Evolutionary conservation across 2,329 filamentous ascomycete species (phyloP), one percentile per base, ranked within the genome.

Genomic region (Fusarium sororula): DNA sequence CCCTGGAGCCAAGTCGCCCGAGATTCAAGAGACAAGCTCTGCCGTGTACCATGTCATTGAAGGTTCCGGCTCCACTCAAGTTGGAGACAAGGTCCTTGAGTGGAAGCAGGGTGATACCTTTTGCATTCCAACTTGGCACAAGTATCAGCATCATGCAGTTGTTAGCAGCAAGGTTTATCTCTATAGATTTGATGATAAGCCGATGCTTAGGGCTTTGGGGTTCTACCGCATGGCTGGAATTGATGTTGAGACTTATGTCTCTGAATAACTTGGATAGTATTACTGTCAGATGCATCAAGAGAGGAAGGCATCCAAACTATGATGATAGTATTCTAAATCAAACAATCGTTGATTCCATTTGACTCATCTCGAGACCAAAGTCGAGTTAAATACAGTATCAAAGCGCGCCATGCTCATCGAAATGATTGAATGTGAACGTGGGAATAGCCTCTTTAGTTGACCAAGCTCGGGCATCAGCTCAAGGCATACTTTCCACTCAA

Each of bases 71-170:
- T 70, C 81, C 28, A 82, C 82, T 4, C 72, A 72, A 1, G 83
- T 89, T 5, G 84, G 80, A 1, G 70, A 82, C 54, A 78, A 62
- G 7, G 74, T 84, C 32, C 30, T 57, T 1, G 7, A 45, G 2
- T 89, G 88, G 87, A 84, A 85, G 65, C 76, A 81, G 45, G 85
- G 86, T 6, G 88, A 90, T 75, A 90, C 86, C 0, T 90, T 90
- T 66, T 87, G 85, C 68, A 80, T 90, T 18, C 88, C 88, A 0
- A 77, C 87, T 0, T 90, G 88, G 88, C 79, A 87, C 56, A 75
- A 67, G 18, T 88, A 87, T 66, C 82, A 87, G 74, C 87, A 89
- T 72, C 83, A 83, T 60, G 84, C 86, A 4, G 78, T 78, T 18
- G 5, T 5, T 0, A 57, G 64, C 3, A 68, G 65, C 5, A 79